phyloP scores from a whole-genome alignment of 345 rosid genomes.

The Populus euphratica region DNA sequence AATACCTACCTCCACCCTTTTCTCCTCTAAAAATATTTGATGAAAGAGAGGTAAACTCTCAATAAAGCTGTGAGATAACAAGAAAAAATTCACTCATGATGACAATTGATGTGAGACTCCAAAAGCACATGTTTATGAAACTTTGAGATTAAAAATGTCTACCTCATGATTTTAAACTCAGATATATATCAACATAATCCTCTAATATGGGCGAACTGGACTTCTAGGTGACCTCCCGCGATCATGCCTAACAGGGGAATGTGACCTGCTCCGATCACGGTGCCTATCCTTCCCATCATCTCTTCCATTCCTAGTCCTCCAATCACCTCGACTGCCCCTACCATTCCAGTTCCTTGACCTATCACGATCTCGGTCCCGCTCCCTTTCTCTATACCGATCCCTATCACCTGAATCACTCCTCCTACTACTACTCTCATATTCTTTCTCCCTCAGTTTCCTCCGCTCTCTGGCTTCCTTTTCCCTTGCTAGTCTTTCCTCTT shows the following conservation, averaged over 20 bases:
- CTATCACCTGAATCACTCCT: constrained; percentile 72
- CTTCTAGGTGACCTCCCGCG: constrained; percentile 71
- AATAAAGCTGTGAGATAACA: constrained; percentile 80
- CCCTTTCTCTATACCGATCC: constrained; percentile 56
- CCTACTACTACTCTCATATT: constrained; percentile 48
- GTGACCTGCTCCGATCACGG: constrained; percentile 73
- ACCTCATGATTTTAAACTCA: constrained; percentile 72
- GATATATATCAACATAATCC: constrained; percentile 50
- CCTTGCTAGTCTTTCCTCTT: constrained; percentile 70
- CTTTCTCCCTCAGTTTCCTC: constrained; percentile 71
- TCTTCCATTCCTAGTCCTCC: constrained; percentile 74
- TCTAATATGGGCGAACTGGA: constrained; percentile 61
- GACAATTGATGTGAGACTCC: constrained; percentile 40
- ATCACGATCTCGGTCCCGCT: constrained; percentile 53
- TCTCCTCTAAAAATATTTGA: constrained; percentile 61
- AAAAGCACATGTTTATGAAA: constrained; percentile 44
- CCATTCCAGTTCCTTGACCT: constrained; percentile 55
- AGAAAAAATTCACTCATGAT: constrained; percentile 53
- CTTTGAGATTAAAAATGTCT: constrained; percentile 53
- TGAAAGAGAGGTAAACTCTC: constrained; percentile 63
- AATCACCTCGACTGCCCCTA: constrained; percentile 55
- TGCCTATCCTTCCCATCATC: constrained; percentile 54
- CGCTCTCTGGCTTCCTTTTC: constrained; percentile 85
- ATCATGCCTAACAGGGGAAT: constrained; percentile 76
- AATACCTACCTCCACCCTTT: constrained; percentile 87